Percentiles rank a stretch among this genome's conserved stretches.
Conservation (phyloP, 2,329 filamentous ascomycete genomes). For the Decorospora gaudefroyi region DNA sequence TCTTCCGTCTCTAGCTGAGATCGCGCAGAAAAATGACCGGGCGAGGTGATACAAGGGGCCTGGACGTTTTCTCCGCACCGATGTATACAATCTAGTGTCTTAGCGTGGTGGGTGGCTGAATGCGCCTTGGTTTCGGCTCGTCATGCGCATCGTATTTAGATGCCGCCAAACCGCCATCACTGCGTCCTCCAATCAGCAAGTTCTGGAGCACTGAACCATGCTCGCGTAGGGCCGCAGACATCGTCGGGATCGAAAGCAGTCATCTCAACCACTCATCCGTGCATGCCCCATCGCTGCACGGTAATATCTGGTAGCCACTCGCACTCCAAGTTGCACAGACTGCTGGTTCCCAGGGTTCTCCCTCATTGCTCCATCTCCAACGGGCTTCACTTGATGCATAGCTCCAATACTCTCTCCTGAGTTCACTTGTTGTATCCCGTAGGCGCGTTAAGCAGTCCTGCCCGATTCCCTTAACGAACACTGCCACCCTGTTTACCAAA, state of each 20-base stretch:
- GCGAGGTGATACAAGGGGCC: background rate
- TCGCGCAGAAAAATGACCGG: constrained; percentile 13
- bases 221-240: background rate
- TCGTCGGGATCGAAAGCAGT: background rate
- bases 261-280: too few relatives aligned
- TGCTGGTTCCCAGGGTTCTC: too few relatives aligned
- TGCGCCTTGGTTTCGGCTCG: too few relatives aligned
- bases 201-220: background rate
- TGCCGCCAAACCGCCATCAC: background rate
- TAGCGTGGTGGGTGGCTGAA: background rate
- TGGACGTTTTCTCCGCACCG: constrained; percentile 1
- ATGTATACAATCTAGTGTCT: constrained; percentile 8
- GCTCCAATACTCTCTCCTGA: background rate
- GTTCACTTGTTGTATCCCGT: background rate
- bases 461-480: background rate
- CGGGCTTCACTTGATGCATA: background rate
- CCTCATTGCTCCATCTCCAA: background rate
- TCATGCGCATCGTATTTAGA: background rate
- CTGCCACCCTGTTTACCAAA: background rate
- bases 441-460: background rate
- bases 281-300: too few relatives aligned
- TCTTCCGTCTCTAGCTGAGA: background rate
- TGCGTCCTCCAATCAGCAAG: background rate
- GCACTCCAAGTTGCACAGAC: too few relatives aligned
- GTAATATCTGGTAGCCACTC: too few relatives aligned